Conservation (phyloP, 1,284 basidiomycete species). For the Bondarzewia mesenterica region DNA sequence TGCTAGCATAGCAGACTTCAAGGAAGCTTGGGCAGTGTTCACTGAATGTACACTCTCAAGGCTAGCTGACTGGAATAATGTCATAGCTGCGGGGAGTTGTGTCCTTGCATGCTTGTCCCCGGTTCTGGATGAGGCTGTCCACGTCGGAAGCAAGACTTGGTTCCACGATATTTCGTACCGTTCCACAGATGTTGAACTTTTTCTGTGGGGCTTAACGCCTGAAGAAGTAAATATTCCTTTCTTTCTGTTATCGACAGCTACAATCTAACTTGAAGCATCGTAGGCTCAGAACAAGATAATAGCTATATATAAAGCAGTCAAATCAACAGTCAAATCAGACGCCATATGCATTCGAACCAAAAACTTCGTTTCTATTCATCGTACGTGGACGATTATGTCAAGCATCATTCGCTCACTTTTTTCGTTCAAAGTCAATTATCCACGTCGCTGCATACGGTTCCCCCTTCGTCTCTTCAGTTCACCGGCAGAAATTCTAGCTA, state of each 20-base stretch:
- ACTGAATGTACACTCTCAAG: constrained; percentile 50
- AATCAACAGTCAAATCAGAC: constrained; percentile 57
- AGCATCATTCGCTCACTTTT: constrained; percentile 22
- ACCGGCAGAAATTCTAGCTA: constrained; percentile 52
- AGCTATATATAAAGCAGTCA: constrained; percentile 49
- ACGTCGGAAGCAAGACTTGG: constrained; percentile 47
- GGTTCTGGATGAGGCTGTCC: constrained; percentile 35
- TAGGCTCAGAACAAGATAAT: constrained; percentile 51
- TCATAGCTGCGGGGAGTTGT: constrained; percentile 51
- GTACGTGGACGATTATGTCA: background rate
- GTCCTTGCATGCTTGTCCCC: constrained; percentile 48
- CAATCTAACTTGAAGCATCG: background rate
- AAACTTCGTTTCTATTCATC: constrained; percentile 56
- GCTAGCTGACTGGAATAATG: constrained; percentile 47
- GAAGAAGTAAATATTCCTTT: background rate
- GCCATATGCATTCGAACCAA: constrained; percentile 55
- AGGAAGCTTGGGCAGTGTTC: constrained; percentile 51
- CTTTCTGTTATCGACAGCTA: background rate
- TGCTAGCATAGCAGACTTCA: constrained; percentile 41
- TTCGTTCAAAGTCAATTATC: constrained; percentile 42
- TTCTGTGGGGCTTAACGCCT: constrained; percentile 37
- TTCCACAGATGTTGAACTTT: constrained; percentile 55
- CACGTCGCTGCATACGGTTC: constrained; percentile 48
- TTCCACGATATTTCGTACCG: constrained; percentile 46
- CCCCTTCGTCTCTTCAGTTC: constrained; percentile 18